These are phyloP conservation scores for Alternaria gaisen DNA, from an alignment of 2,329 filamentous ascomycete species.

Conservation along the genomic window DNA sequence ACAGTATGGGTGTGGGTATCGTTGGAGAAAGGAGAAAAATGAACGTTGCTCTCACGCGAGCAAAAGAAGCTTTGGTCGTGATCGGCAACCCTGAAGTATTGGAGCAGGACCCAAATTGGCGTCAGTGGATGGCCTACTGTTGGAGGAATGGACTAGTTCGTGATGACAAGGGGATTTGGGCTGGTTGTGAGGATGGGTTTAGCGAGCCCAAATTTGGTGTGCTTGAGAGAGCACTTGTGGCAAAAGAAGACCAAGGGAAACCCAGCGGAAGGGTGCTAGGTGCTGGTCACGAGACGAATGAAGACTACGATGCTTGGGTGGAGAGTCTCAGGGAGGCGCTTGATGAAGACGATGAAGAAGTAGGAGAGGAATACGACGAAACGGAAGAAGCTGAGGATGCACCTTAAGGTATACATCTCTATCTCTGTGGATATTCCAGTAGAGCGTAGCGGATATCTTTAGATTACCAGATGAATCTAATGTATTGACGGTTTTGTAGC, in stretches of 20 bases:
- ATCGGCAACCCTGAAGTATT: conserved; percentile 54
- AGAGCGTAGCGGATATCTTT: neutral
- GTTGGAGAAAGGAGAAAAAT: conserved; percentile 52
- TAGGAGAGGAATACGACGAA: conserved; percentile 1
- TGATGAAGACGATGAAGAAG: conserved; percentile 25
- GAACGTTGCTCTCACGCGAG: conserved; percentile 57
- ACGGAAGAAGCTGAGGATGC: neutral
- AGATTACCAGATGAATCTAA: neutral
- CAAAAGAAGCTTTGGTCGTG: conserved; percentile 55
- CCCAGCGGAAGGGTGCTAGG: conserved; percentile 26
- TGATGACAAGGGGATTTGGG: conserved; percentile 13
- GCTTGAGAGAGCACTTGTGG: conserved; percentile 38
- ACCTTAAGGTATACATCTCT: neutral
- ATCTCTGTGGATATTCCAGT: no score
- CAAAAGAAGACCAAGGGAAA: conserved; percentile 23
- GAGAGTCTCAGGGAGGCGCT: conserved; percentile 31
- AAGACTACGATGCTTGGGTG: conserved; percentile 37
- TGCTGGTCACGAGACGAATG: conserved; percentile 10
- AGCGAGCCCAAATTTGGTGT: conserved; percentile 27
- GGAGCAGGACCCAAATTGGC: conserved; percentile 50
- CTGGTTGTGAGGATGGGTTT: neutral
- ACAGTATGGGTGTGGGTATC: conserved; percentile 45
- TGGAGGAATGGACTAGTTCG: conserved; percentile 45
- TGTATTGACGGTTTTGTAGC: neutral
- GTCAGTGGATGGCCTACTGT: conserved; percentile 51